Evolutionary conservation across 257 asterid genomes (phyloP), one percentile per base, ranked within the genome.

Genomic region (Knoxia roxburghii): DNA sequence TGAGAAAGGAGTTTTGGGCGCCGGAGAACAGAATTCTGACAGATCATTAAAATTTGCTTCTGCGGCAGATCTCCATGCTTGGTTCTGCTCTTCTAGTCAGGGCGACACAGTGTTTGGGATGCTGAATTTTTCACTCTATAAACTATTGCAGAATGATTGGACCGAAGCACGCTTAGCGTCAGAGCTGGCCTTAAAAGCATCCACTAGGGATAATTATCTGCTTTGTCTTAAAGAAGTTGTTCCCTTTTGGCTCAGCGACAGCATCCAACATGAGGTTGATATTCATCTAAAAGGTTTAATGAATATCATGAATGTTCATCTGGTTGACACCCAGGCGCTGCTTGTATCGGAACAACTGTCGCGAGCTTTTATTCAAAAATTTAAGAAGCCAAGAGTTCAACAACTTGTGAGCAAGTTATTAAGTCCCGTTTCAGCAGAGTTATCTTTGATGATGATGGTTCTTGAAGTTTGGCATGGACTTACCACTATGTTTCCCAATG

Each of bases 181-280:
- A 21, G 77, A 77, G 30, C 64, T 61, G 58, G 87, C 87, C 35
- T 23, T 79, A 68, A 74, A 69, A 61, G 62, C 79, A 23, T 75
- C 87, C 66, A 60, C 79, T 40, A 61, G 63, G 18, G 84, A 77
- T 66, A 64, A 73, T 76, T 79, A 72, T 60, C 72, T 20, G 49
- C 84, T 77, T 41, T 79, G 84, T 65, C 78, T 77, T 68, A 75
- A 78, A 64, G 87, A 82, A 67, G 77, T 64, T 40, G 65, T 73
- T 73, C 61, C 76, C 48, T 77, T 77, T 57, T 56, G 69, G 67
- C 58, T 35, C n/a, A 65, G 72, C 4, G 76, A 49, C 50, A 59
- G 68, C 60, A 55, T 59, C 69, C 70, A 69, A 51, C 54, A 9
- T 6, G 23, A 68, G 40, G 61, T 68, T 58, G 24, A 33, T 45